Conservation (phyloP, 2,329 filamentous ascomycete genomes). For the Penicillium sp. region DNA sequence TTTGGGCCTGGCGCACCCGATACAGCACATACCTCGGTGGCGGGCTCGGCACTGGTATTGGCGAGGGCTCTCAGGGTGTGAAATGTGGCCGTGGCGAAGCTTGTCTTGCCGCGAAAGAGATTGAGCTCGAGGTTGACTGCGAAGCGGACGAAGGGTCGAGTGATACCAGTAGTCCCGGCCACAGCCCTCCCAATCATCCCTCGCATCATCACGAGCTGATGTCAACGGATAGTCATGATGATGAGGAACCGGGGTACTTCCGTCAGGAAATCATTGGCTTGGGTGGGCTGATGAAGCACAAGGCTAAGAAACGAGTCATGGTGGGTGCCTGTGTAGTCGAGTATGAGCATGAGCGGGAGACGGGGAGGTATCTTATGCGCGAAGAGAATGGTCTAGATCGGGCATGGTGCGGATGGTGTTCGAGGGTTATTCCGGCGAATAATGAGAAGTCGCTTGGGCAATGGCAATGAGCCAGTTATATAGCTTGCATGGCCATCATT, state of each 20-base stretch:
- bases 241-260: constrained; percentile 69
- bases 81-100: constrained; percentile 77
- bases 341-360: constrained; percentile 75
- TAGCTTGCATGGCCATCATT: constrained; percentile 1
- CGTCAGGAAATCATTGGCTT: constrained; percentile 91
- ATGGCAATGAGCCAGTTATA: not conserved
- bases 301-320: constrained; percentile 77
- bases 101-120: constrained; percentile 76
- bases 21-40: constrained; percentile 78
- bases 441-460: constrained; percentile 15
- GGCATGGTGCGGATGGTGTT: constrained; percentile 94
- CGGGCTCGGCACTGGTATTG: constrained; percentile 82
- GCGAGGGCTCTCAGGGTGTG: constrained; percentile 85
- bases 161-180: constrained; percentile 25
- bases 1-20: constrained; percentile 87
- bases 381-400: constrained; percentile 71
- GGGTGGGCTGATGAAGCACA: constrained; percentile 84
- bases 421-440: constrained; percentile 65
- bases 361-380: constrained; percentile 66
- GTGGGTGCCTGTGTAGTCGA: constrained; percentile 86
- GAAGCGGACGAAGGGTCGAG: constrained; percentile 68
- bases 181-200: constrained; percentile 27
- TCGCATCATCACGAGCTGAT: constrained; percentile 29
- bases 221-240: constrained; percentile 35
- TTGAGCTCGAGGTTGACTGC: constrained; percentile 83